phyloP scores from a whole-genome alignment of 2,329 filamentous ascomycete genomes.

The Proliferodiscus dingleyae region DNA sequence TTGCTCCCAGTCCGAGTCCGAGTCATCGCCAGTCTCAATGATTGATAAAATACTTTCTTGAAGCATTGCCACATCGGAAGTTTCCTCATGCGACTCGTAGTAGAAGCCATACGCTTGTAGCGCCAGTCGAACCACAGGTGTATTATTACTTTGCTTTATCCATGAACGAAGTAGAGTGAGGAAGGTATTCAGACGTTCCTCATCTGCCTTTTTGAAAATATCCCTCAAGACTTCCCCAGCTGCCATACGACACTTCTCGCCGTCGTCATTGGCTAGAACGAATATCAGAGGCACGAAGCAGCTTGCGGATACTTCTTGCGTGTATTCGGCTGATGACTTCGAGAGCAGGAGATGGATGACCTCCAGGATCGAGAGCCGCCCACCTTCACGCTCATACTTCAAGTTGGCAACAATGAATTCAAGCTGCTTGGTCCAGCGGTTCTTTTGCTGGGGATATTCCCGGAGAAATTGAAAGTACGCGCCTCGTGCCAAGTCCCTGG shows the following conservation, averaged over 20 bases:
- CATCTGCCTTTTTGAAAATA: conserved; percentile 73
- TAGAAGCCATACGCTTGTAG: conserved; percentile 80
- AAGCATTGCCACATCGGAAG: conserved; percentile 52
- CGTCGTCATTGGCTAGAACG: conserved; percentile 83
- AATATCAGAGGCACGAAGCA: conserved; percentile 86
- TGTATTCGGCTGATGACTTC: conserved; percentile 76
- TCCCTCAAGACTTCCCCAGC: conserved; percentile 75
- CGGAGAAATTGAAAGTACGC: conserved; percentile 92
- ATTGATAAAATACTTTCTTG: conserved; percentile 49
- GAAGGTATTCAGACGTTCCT: conserved; percentile 66
- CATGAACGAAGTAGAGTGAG: conserved; percentile 67
- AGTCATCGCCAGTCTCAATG: conserved; percentile 47
- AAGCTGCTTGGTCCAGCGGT: conserved; percentile 82
- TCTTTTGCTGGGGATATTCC: conserved; percentile 90
- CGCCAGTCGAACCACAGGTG: conserved; percentile 65
- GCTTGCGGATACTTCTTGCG: conserved; percentile 74
- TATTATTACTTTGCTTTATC: conserved; percentile 70
- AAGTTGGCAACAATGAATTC: conserved; percentile 86
- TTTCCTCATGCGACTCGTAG: conserved; percentile 61
- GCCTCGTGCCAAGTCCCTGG: conserved; percentile 80
- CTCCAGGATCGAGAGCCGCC: conserved; percentile 89
- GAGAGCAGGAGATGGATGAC: conserved; percentile 78
- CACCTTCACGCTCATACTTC: conserved; percentile 83
- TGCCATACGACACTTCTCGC: conserved; percentile 76
- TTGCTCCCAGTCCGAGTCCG: conserved; percentile 62